These are phyloP conservation scores for Mollisia scopiformis DNA, from an alignment of 2,329 filamentous ascomycete species.

Conservation along the genomic window DNA sequence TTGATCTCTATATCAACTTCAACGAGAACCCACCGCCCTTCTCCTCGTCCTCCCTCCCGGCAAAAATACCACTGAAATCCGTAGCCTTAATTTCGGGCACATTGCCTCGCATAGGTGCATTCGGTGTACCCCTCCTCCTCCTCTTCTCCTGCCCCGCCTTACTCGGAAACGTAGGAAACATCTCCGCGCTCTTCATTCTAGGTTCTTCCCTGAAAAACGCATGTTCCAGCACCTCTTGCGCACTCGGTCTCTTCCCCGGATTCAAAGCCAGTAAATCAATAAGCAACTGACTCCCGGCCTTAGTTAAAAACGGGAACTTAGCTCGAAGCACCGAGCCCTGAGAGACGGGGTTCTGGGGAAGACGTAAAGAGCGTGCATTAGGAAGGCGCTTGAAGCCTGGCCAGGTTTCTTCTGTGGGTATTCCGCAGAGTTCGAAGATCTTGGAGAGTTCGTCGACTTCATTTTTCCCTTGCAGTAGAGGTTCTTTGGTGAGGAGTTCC, in stretches of 20 bases:
- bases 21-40: conserved; percentile 67
- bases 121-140: conserved; percentile 72
- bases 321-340: conserved; percentile 65
- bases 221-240: conserved; percentile 75
- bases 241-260: conserved; percentile 70
- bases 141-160: conserved; percentile 91
- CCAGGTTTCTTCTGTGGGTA: conserved; percentile 83
- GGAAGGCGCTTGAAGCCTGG: conserved; percentile 85
- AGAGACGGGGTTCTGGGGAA: conserved; percentile 54
- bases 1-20: conserved; percentile 52
- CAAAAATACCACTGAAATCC: conserved; percentile 75
- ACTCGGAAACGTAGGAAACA: conserved; percentile 97
- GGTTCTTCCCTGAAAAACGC: conserved; percentile 89
- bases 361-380: conserved; percentile 78
- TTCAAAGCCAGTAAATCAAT: conserved; percentile 73
- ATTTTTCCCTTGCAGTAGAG: conserved; percentile 84
- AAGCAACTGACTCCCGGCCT: conserved; percentile 72
- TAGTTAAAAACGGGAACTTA: conserved; percentile 80
- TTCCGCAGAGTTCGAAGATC: conserved; percentile 88
- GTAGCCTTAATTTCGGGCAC: conserved; percentile 51
- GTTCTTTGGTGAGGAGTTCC: conserved; percentile 82
- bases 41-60: conserved; percentile 65
- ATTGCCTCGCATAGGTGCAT: conserved; percentile 80
- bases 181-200: conserved; percentile 82
- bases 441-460: conserved; percentile 88